phyloP scores from a whole-genome alignment of 2,329 filamentous ascomycete genomes.

The Sordariomycetes sp. region DNA sequence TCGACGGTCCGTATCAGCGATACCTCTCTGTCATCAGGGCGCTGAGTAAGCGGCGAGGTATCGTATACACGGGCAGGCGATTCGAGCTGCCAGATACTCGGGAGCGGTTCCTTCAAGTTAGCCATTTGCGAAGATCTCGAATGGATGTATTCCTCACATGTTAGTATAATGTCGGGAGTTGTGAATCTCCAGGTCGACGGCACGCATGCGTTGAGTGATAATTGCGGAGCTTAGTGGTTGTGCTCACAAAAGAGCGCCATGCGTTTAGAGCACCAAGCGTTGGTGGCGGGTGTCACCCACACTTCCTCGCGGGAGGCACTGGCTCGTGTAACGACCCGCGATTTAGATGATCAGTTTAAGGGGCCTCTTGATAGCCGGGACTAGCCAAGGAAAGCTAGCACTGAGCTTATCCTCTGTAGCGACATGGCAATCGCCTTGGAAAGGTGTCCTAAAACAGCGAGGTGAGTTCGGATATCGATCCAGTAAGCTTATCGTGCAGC shows the following conservation, averaged over 20 bases:
- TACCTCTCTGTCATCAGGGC: not conserved
- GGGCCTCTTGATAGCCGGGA: too few relatives aligned
- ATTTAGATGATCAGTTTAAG: not conserved
- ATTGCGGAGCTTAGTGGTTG: not conserved
- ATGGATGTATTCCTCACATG: not conserved
- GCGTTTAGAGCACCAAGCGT: not conserved
- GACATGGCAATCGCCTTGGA: too few relatives aligned
- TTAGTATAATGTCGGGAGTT: not conserved
- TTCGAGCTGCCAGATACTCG: not conserved
- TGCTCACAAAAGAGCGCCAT: not conserved
- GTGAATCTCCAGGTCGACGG: not conserved
- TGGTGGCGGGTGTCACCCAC: not conserved
- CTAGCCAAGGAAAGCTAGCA: too few relatives aligned
- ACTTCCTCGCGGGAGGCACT: not conserved
- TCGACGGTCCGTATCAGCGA: constrained; percentile 3
- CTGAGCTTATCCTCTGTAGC: too few relatives aligned
- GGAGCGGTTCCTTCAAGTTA: not conserved
- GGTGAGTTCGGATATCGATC: too few relatives aligned
- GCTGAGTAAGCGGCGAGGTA: not conserved
- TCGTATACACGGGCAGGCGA: not conserved
- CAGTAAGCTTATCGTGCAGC: too few relatives aligned
- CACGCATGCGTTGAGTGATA: not conserved
- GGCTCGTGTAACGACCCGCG: not conserved
- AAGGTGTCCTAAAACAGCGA: too few relatives aligned
- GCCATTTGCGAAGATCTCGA: not conserved